Base-by-base conservation (phyloP, 2,329 filamentous ascomycete species). In the Ascochyta lentis region DNA sequence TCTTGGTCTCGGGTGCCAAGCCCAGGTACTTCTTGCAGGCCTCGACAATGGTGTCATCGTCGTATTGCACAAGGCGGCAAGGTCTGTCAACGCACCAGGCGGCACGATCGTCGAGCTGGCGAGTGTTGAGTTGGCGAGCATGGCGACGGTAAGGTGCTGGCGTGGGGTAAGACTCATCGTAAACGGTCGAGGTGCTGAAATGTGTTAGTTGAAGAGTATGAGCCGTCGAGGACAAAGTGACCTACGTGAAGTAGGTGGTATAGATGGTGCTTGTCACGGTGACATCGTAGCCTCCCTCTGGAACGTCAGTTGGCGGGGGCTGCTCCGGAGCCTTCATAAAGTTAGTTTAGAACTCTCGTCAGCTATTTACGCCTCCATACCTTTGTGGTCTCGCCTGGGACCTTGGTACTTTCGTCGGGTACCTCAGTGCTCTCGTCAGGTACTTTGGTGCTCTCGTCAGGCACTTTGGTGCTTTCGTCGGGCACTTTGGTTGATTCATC, bases 21-120 rank as follows among this genome's bases (percentile, higher is more conserved):
- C 43, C 46, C 1, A 62, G 48, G 40, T 64, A 63, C 47, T 58
- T 56, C 31, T 38, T 31, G 47, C 59, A 64, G 6, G 57, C 59
- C 13, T 54, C 53, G 19, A 46, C 15, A 9, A 64, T 60, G 23
- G 51, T 50, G 6, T 49, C 37, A 10, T 54, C 29, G 15, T 47
- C 27, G 27, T 60, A 64, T 26, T 47, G 42, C 16, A 58, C 55
- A 10, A 64, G 51, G 13, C 61, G 61, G 41, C 61, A 64, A 5
- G 61, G 61, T 31, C 48, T 49, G 24, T 62, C 55, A 3, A 49
- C 38, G n/a, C 61, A 63, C 55, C 50, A 64, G 8, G 45, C 6
- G 4, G 54, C 47, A 12, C 47, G 47, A 8, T 42, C 40, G 6
- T 26, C 19, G 12, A 24, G 24, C 38, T 23, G 13, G 16, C 40